phyloP scores from a whole-genome alignment of 2,329 filamentous ascomycete species.

The Botryotinia convoluta region DNA sequence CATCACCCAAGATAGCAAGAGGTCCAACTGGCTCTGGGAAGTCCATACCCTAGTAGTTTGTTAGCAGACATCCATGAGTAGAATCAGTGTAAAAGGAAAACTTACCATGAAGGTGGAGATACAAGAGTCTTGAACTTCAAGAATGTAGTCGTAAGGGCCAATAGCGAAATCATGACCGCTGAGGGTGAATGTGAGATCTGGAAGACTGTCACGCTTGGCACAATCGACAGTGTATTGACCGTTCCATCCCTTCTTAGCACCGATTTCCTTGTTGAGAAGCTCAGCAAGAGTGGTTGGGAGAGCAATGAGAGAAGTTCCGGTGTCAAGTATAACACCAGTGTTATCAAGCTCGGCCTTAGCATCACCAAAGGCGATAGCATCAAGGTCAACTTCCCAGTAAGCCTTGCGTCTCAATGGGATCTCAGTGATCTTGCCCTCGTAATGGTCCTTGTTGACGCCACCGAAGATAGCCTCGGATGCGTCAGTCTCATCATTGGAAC shows the following conservation, averaged over 20 bases:
- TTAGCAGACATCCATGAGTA: slow-evolving; percentile 69
- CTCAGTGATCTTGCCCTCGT: slow-evolving; percentile 81
- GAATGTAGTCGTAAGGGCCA: slow-evolving; percentile 84
- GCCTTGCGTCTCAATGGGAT: slow-evolving; percentile 97
- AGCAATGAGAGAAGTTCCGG: slow-evolving; percentile 94
- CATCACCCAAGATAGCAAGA: slow-evolving; percentile 90
- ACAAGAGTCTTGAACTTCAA: slow-evolving; percentile 92
- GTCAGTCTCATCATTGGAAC: slow-evolving; percentile 62
- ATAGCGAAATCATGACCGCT: slow-evolving; percentile 93
- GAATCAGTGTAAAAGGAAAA: slow-evolving; percentile 54
- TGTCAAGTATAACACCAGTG: slow-evolving; percentile 96
- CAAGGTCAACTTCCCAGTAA: slow-evolving; percentile 98
- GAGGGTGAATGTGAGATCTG: slow-evolving; percentile 88
- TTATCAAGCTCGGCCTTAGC: slow-evolving; percentile 84
- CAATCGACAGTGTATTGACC: slow-evolving; percentile 97
- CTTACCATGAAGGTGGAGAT: slow-evolving; percentile 88
- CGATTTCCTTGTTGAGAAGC: slow-evolving; percentile 95
- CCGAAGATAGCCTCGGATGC: slow-evolving; percentile 89
- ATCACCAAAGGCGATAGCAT: slow-evolving; percentile 85
- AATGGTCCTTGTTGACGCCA: slow-evolving; percentile 78
- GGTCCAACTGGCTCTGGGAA: slow-evolving; percentile 80
- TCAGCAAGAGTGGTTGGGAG: slow-evolving; percentile 89
- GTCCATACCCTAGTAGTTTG: slow-evolving; percentile 61
- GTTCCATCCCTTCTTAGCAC: slow-evolving; percentile 95
- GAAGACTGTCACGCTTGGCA: slow-evolving; percentile 74